Evolutionary conservation across 441 rosid genomes (phyloP), one percentile per base, ranked within the genome.

Genomic region (Pelargonium australe): DNA sequence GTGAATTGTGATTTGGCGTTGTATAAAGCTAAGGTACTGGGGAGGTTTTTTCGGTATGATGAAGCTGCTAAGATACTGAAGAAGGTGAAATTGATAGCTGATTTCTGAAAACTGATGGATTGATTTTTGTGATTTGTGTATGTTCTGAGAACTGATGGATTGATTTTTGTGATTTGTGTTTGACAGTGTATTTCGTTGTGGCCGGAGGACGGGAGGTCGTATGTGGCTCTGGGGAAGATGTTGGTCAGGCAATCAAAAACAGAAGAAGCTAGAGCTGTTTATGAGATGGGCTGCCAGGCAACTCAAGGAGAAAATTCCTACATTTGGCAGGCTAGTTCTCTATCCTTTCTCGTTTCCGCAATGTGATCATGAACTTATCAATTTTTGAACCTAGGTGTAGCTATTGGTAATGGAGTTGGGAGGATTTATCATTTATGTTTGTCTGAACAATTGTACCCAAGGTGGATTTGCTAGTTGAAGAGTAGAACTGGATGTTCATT

Each of bases 171-270:
- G 20, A 12, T 70, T 23, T 20, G 47, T 66, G 53, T 70, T 66
- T 74, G 31, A 78, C 17, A 94, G 97, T 94, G 99, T 77, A 88
- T 85, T 70, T 73, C 76, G 68, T 83, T 76, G 49, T 94, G 99
- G 99, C 95, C 96, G 0, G 95, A 94, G 81, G 99, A 94, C 68
- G 97, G 99, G 71, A 89, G 96, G 78, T 75, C 94, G 6, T 94
- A 94, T 75, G 96, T 89, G 62, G 84, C 89, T 9, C 66, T 91
- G 25, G 97, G 96, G 78, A 94, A 91, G 88, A 77, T 86, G 75
- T 66, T 89, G 65, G 73, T 68, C 77, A 91, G 87, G 83, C 95
- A 88, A 79, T 80, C 85, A 0, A 91, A 79, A 79, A 63, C 34
- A 6, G 79, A 74, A 1, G 90, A 86, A 44, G 95, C 94, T 9